These are phyloP conservation scores for Pseudocercospora fijiensis DNA, from an alignment of 2,329 filamentous ascomycete genomes.

Conservation along the genomic window DNA sequence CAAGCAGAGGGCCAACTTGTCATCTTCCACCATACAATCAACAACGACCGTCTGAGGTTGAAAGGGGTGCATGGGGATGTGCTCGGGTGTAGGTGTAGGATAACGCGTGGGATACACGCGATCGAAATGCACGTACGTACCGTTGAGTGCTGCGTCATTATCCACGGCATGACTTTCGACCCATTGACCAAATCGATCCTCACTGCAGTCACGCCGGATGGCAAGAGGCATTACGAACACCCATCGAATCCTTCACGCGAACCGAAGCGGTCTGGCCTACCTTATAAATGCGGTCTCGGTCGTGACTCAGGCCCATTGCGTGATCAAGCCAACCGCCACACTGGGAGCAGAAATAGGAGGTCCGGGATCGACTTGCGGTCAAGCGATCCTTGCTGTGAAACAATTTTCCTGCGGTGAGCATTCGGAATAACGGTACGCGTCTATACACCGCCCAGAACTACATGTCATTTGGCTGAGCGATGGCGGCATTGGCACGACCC, in stretches of 20 bases:
- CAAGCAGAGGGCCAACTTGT: background rate
- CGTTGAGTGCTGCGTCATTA: background rate
- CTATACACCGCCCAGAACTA: conserved; percentile 2
- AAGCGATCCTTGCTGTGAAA: conserved; percentile 3
- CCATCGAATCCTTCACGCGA: background rate
- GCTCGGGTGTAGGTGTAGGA: conserved; percentile 1
- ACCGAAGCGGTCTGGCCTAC: background rate
- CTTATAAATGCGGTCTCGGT: background rate
- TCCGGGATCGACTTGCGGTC: background rate
- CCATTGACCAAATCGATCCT: conserved; percentile 9
- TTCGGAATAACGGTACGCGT: background rate
- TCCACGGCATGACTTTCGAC: background rate
- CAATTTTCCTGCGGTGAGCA: background rate
- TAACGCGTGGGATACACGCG: background rate
- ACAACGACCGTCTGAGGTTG: background rate
- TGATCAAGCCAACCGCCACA: background rate
- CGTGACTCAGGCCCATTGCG: background rate
- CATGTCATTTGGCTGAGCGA: conserved; percentile 2
- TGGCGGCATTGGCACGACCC: conserved; percentile 1
- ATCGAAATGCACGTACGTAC: conserved; percentile 3
- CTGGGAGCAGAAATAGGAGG: background rate
- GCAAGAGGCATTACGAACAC: conserved; percentile 14
- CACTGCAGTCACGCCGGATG: conserved; percentile 15
- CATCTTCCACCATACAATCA: background rate
- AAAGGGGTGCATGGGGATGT: background rate